These are phyloP conservation scores for Leccinum broughii DNA, from an alignment of 768 basidiomycete species.

Conservation along the genomic window DNA sequence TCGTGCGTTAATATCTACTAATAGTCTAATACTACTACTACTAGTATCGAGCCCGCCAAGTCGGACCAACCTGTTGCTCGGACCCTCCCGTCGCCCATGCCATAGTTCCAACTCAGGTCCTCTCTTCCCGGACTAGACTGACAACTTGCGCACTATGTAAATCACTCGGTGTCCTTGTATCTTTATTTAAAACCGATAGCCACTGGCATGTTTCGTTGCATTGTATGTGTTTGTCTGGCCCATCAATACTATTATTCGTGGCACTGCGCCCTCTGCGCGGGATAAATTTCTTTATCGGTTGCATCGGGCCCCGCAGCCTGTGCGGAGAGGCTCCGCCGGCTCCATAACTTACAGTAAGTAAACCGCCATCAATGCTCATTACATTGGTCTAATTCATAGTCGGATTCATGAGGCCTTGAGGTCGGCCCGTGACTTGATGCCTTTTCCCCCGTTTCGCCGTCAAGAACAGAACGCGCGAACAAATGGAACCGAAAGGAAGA, in stretches of 20 bases:
- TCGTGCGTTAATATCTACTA: too few relatives aligned
- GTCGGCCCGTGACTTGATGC: background rate
- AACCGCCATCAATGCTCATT: background rate
- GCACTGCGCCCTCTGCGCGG: background rate
- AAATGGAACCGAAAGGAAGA: background rate
- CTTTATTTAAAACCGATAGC: background rate
- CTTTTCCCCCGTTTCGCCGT: background rate
- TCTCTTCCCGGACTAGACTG: too few relatives aligned
- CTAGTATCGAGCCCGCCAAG: too few relatives aligned
- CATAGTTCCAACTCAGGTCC: too few relatives aligned
- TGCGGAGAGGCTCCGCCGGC: background rate
- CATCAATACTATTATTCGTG: background rate
- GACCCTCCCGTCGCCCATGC: too few relatives aligned
- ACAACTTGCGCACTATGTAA: too few relatives aligned
- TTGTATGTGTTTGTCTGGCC: background rate
- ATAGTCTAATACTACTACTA: too few relatives aligned
- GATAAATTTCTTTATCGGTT: background rate
- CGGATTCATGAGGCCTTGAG: background rate
- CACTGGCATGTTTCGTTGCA: background rate
- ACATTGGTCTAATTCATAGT: too few relatives aligned
- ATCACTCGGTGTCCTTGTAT: too few relatives aligned
- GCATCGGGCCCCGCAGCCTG: too few relatives aligned
- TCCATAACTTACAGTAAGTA: background rate
- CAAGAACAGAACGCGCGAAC: background rate
- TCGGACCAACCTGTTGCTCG: too few relatives aligned